phyloP scores from a whole-genome alignment of 192 early-diverging fungal genomes.

The Gamsiella multidivaricata region DNA sequence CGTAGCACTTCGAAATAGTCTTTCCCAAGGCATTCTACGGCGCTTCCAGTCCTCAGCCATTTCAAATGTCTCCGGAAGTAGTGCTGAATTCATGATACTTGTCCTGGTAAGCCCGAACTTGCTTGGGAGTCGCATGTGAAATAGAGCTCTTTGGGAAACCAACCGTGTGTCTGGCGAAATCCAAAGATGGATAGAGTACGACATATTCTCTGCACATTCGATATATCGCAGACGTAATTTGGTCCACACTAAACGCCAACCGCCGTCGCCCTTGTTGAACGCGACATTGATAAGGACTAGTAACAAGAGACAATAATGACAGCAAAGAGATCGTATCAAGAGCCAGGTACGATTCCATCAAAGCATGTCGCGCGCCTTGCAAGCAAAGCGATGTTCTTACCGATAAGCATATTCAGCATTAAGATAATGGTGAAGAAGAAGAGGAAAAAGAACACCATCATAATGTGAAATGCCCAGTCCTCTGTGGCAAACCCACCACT shows the following conservation, averaged over 20 bases:
- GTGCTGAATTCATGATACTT: too few relatives aligned
- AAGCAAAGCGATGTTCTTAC: slow-evolving; percentile 2
- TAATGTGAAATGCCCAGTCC: slow-evolving; percentile 6
- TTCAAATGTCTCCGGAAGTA: too few relatives aligned
- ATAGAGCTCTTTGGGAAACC: slow-evolving; percentile 5
- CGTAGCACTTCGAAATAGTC: too few relatives aligned
- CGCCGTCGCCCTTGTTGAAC: slow-evolving; percentile 12
- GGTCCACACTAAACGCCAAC: slow-evolving; percentile 24
- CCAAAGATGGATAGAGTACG: slow-evolving; percentile 8
- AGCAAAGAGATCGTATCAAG: too few relatives aligned
- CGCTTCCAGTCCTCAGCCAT: too few relatives aligned
- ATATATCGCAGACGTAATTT: slow-evolving; percentile 17
- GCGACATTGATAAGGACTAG: slow-evolving; percentile 29
- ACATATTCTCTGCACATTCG: slow-evolving; percentile 28
- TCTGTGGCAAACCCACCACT: background rate
- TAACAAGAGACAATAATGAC: too few relatives aligned
- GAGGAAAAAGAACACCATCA: slow-evolving; percentile 25
- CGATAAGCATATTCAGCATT: slow-evolving; percentile 38
- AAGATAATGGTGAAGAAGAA: slow-evolving; percentile 31
- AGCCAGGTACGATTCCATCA: too few relatives aligned
- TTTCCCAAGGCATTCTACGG: too few relatives aligned
- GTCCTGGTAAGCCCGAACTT: too few relatives aligned
- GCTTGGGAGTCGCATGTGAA: too few relatives aligned
- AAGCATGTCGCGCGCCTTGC: too few relatives aligned
- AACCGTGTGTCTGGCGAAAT: background rate